These are phyloP conservation scores for Boletus reticulatus DNA, from an alignment of 768 basidiomycete species.

Conservation along the genomic window DNA sequence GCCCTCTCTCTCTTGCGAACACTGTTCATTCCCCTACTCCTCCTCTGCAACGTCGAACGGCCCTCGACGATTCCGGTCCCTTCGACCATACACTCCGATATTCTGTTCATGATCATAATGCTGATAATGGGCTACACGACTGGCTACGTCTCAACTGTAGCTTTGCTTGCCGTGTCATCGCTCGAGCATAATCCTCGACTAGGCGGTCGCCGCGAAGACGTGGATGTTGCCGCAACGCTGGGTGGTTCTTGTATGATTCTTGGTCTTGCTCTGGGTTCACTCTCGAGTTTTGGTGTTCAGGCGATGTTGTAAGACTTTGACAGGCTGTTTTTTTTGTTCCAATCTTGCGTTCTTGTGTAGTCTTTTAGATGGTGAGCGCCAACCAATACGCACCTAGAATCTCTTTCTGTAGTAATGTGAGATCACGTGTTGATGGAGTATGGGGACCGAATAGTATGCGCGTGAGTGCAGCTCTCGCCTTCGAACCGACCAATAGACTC, in stretches of 20 bases:
- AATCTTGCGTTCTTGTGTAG: no score
- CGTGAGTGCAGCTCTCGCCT: neutral
- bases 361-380: no score
- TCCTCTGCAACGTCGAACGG: constrained; percentile 58
- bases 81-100: constrained; percentile 67
- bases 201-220: constrained; percentile 72
- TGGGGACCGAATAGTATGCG: neutral
- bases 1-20: constrained; percentile 2
- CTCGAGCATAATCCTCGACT: constrained; percentile 31
- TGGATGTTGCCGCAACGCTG: constrained; percentile 83
- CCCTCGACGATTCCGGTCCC: constrained; percentile 29
- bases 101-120: constrained; percentile 69
- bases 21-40: neutral
- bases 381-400: no score
- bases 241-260: constrained; percentile 75
- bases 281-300: constrained; percentile 77
- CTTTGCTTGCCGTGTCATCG: constrained; percentile 82
- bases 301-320: constrained; percentile 38
- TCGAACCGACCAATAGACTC: neutral
- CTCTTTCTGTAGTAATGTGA: no score
- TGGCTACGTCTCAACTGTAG: constrained; percentile 73
- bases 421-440: constrained; percentile 22
- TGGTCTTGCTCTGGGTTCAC: constrained; percentile 71
- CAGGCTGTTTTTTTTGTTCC: no score
- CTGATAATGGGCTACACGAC: constrained; percentile 70